A percentile compares a stretch with the other conserved stretches of the same genome.
Evolutionary conservation across 345 rosid species (phyloP).

Genomic region (Jatropha curcas): DNA sequence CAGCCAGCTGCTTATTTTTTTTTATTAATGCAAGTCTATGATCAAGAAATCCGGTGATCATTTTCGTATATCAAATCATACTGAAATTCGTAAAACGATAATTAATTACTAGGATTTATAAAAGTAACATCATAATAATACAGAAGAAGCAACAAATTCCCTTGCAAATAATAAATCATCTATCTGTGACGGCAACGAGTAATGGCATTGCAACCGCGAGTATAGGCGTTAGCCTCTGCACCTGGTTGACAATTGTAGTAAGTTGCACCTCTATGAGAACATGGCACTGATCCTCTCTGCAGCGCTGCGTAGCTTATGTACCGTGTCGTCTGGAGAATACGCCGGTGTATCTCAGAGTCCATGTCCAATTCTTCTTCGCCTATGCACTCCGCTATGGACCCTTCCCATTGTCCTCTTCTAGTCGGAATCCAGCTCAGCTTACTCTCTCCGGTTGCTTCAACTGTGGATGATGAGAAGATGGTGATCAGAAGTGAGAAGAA

Average conservation of each 20-base stretch:
- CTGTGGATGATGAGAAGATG: constrained; percentile 20
- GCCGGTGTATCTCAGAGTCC: constrained; percentile 65
- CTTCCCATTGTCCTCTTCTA: constrained; percentile 40
- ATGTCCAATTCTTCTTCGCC: constrained; percentile 46
- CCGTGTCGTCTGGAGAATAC: constrained; percentile 45
- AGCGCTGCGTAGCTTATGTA: constrained; percentile 78
- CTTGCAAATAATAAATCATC: background rate
- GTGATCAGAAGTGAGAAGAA: constrained; percentile 27
- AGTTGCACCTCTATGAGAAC: constrained; percentile 78
- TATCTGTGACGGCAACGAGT: constrained; percentile 66
- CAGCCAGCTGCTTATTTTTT: too few species aligned
- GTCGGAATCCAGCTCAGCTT: constrained; percentile 47
- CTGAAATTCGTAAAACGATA: too few species aligned
- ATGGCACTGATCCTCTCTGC: constrained; percentile 66
- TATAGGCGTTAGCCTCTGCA: constrained; percentile 77
- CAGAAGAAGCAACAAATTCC: background rate
- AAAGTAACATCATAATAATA: background rate
- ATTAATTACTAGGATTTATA: too few species aligned
- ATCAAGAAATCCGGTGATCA: too few species aligned
- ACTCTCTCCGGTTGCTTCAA: constrained; percentile 21
- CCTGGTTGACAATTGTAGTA: constrained; percentile 83
- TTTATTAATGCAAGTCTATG: too few species aligned
- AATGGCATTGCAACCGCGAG: constrained; percentile 71
- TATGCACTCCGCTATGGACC: constrained; percentile 60
- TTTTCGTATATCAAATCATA: too few species aligned